Evolutionary conservation across 2,329 filamentous ascomycete species (phyloP).

Genomic region (Fonsecaea pedrosoi): DNA sequence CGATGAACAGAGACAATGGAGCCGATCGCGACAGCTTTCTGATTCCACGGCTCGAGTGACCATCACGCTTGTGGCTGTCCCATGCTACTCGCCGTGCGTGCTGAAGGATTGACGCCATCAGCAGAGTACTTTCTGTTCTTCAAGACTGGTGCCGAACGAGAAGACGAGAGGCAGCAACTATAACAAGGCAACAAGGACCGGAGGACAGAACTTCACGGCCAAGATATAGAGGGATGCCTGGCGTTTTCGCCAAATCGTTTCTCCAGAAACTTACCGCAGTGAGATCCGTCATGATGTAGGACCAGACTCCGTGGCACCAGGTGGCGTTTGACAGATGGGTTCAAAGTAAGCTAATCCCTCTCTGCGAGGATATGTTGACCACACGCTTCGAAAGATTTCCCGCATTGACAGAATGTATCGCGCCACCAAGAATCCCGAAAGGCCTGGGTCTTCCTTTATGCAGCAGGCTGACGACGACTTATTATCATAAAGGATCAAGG

Average conservation of each 20-base stretch:
- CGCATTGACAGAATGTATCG: slow-evolving; percentile 4
- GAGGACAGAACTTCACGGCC: neutral
- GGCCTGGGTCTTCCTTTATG: neutral
- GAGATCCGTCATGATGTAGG: slow-evolving; percentile 30
- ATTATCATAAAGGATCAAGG: slow-evolving; percentile 25
- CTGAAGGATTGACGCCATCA: slow-evolving; percentile 32
- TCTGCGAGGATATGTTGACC: neutral
- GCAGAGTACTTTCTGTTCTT: slow-evolving; percentile 4
- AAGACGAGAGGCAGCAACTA: neutral
- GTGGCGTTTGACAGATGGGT: neutral
- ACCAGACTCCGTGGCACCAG: slow-evolving; percentile 14
- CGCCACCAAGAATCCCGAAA: slow-evolving; percentile 3
- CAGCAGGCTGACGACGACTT: slow-evolving; percentile 28
- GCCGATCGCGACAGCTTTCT: slow-evolving; percentile 31
- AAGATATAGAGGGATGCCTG: neutral
- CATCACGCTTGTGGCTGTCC: slow-evolving; percentile 13
- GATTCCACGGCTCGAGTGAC: slow-evolving; percentile 12
- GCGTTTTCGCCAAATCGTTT: slow-evolving; percentile 26
- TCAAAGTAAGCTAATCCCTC: slow-evolving; percentile 8
- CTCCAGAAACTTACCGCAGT: slow-evolving; percentile 27
- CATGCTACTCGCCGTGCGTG: slow-evolving; percentile 32
- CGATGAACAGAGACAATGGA: slow-evolving; percentile 42
- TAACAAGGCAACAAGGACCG: neutral
- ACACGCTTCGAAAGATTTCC: slow-evolving; percentile 4
- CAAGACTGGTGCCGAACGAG: neutral